Evolutionary conservation across 2,329 filamentous ascomycete genomes (phyloP).

Genomic region (Fusarium hostae): DNA sequence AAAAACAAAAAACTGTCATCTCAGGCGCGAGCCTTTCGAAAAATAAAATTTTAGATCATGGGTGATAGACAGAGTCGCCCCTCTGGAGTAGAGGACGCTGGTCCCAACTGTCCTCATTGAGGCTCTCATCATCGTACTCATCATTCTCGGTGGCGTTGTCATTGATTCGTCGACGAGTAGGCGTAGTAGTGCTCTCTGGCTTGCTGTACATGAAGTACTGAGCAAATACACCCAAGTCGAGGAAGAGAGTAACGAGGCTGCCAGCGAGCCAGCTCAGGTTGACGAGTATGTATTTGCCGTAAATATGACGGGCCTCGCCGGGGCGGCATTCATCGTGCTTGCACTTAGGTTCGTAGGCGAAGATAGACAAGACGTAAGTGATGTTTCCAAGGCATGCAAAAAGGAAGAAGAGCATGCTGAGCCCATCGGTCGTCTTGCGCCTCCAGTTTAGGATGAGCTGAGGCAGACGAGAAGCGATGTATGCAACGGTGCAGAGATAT

Average conservation of each 20-base stretch:
- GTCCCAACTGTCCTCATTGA: constrained; percentile 51
- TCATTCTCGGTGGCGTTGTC: constrained; percentile 36
- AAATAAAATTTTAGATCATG: not conserved
- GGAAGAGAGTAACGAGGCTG: constrained; percentile 84
- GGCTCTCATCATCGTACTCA: constrained; percentile 46
- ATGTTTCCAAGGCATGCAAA: constrained; percentile 96
- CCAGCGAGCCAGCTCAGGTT: constrained; percentile 93
- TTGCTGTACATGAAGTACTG: constrained; percentile 89
- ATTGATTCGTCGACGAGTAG: constrained; percentile 15
- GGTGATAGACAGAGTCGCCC: constrained; percentile 46
- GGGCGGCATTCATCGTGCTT: constrained; percentile 63
- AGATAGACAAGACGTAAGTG: constrained; percentile 91
- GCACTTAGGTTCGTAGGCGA: constrained; percentile 87
- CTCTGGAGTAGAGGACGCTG: constrained; percentile 53
- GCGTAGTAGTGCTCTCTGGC: constrained; percentile 49
- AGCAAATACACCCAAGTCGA: constrained; percentile 87
- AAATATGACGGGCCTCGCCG: constrained; percentile 74
- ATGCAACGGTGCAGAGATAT: constrained; percentile 88
- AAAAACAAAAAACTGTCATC: constrained; percentile 33
- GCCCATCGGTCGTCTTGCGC: constrained; percentile 91
- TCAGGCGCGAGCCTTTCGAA: not conserved
- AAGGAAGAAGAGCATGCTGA: constrained; percentile 94
- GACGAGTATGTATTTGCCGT: constrained; percentile 85
- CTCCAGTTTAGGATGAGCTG: constrained; percentile 93
- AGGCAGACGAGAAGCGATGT: constrained; percentile 88